phyloP scores from a whole-genome alignment of 129 eudicot species.

The Cynara cardunculus region DNA sequence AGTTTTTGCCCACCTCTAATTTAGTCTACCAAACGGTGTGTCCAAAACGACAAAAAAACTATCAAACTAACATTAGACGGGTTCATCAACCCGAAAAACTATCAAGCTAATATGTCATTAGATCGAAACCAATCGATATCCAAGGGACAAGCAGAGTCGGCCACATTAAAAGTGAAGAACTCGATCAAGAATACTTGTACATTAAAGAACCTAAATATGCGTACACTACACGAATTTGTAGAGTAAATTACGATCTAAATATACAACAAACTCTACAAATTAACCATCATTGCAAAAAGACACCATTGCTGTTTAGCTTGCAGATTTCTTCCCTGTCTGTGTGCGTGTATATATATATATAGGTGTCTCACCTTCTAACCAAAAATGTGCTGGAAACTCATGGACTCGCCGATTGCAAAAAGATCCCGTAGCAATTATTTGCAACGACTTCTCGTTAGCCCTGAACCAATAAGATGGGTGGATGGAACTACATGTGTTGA shows the following conservation, averaged over 20 bases:
- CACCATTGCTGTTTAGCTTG: constrained; percentile 4
- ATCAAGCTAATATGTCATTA: not conserved
- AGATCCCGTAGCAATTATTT: not conserved
- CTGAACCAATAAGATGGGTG: not conserved
- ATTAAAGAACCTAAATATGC: not conserved
- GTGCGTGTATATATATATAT: not conserved
- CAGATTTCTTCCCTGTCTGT: not conserved
- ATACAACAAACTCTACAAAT: not conserved
- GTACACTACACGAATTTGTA: not conserved
- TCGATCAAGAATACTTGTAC: not conserved
- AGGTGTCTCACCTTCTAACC: not conserved
- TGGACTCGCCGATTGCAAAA: not conserved
- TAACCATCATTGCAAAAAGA: not conserved
- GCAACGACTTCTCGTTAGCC: not conserved
- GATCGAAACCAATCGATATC: not conserved
- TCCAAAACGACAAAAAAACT: not conserved
- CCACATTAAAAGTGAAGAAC: not conserved
- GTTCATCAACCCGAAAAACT: no score
- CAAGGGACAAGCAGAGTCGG: not conserved
- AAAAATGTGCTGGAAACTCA: constrained; percentile 12
- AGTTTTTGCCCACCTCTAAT: not conserved
- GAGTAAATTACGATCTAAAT: not conserved
- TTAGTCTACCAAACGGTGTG: not conserved
- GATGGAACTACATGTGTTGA: not conserved
- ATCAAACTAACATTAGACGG: not conserved